A percentile compares a stretch with the other conserved stretches of the same genome.
Evolutionary conservation across 2,329 filamentous ascomycete species (phyloP).

Genomic region (Aspergillus tamarii): DNA sequence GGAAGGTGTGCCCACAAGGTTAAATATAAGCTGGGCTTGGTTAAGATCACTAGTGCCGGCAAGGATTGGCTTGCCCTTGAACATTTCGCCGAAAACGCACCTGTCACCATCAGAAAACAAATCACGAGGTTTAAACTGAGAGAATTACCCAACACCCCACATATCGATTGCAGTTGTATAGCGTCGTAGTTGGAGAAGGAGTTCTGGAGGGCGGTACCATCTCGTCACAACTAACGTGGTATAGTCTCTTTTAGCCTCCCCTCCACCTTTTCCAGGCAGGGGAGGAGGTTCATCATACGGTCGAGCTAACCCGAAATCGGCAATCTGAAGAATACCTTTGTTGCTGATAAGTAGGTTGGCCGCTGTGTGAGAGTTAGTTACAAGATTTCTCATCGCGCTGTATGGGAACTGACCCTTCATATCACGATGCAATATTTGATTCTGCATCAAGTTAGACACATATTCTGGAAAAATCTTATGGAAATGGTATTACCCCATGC

Average conservation of each 20-base stretch:
- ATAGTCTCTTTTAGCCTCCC: slow-evolving; percentile 85
- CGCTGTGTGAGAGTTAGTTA: slow-evolving; percentile 49
- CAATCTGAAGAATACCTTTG: slow-evolving; percentile 88
- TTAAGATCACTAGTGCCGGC: slow-evolving; percentile 85
- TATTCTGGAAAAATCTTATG: background rate
- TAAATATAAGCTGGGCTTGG: slow-evolving; percentile 92
- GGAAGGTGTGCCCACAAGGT: slow-evolving; percentile 84
- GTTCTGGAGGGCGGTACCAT: slow-evolving; percentile 95
- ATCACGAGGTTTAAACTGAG: slow-evolving; percentile 1
- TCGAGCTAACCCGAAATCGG: slow-evolving; percentile 91
- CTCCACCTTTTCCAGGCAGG: slow-evolving; percentile 74
- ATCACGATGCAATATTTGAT: slow-evolving; percentile 87
- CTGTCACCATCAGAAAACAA: slow-evolving; percentile 48
- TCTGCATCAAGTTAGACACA: slow-evolving; percentile 41
- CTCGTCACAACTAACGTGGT: slow-evolving; percentile 95
- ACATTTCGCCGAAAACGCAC: slow-evolving; percentile 99
- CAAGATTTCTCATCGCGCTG: background rate
- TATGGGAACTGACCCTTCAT: slow-evolving; percentile 69
- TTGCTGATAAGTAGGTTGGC: slow-evolving; percentile 98
- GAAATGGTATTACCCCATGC: slow-evolving; percentile 63
- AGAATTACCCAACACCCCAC: slow-evolving; percentile 88
- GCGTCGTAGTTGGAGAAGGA: slow-evolving; percentile 80
- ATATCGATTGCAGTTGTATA: slow-evolving; percentile 99
- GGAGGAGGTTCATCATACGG: slow-evolving; percentile 88
- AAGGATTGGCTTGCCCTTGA: slow-evolving; percentile 88